Evolutionary conservation across 2,329 filamentous ascomycete species (phyloP).

Genomic region (Orbilia brochopaga): DNA sequence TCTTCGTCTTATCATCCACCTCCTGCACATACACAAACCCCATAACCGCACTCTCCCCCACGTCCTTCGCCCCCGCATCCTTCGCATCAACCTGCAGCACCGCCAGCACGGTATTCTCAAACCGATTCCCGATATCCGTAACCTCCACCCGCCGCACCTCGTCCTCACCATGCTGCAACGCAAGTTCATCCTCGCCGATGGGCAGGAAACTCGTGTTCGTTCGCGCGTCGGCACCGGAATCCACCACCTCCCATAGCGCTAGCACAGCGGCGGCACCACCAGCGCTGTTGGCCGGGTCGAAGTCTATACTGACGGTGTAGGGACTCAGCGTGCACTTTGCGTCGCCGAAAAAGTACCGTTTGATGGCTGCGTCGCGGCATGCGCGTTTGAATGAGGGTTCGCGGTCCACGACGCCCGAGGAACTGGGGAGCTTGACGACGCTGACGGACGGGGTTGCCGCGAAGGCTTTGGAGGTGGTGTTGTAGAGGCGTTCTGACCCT

Average conservation of each 20-base stretch:
- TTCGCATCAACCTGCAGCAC: conserved; percentile 77
- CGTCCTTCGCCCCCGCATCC: conserved; percentile 69
- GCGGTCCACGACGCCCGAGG: conserved; percentile 80
- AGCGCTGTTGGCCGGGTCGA: conserved; percentile 63
- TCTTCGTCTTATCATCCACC: conserved; percentile 82
- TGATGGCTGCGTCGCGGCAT: conserved; percentile 75
- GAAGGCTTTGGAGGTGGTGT: conserved; percentile 69
- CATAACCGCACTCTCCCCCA: conserved; percentile 82
- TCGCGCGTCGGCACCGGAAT: conserved; percentile 56
- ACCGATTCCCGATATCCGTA: conserved; percentile 58
- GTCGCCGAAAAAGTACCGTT: conserved; percentile 93
- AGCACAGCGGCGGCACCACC: conserved; percentile 70
- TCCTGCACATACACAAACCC: conserved; percentile 85
- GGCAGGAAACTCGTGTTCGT: conserved; percentile 56
- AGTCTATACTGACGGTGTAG: conserved; percentile 83
- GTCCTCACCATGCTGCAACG: conserved; percentile 62
- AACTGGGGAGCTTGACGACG: conserved; percentile 80
- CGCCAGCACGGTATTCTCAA: conserved; percentile 82
- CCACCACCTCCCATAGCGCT: conserved; percentile 70
- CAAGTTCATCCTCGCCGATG: conserved; percentile 60
- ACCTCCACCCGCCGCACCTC: conserved; percentile 66
- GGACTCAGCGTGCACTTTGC: conserved; percentile 78
- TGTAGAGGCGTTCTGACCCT: conserved; percentile 77
- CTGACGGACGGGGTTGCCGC: conserved; percentile 69
- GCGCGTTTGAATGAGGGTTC: conserved; percentile 76